A percentile compares a stretch with the other conserved stretches of the same genome.
Evolutionary conservation across 192 early-diverging fungal genomes (phyloP).

Genomic region (Powellomyces hirtus): DNA sequence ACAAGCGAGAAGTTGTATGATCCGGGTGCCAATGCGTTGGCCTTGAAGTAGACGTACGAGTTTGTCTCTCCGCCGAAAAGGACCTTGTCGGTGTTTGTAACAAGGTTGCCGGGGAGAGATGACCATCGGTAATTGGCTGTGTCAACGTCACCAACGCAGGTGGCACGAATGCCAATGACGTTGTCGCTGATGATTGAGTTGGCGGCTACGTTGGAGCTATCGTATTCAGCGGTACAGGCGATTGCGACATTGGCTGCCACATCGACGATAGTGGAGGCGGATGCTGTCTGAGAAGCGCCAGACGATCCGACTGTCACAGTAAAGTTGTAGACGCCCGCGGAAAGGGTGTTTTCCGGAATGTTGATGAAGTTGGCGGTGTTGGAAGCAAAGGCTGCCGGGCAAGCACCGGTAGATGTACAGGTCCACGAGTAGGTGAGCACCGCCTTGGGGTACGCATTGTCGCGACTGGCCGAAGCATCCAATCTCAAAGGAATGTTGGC

Average conservation of each 20-base stretch:
- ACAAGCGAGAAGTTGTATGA: background rate
- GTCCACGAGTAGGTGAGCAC: background rate
- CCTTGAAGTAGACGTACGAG: background rate
- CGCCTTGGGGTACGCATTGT: background rate
- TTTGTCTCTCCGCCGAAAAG: background rate
- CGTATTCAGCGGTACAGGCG: background rate
- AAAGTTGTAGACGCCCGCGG: background rate
- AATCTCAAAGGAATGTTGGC: background rate
- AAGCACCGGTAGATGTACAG: conserved; percentile 1
- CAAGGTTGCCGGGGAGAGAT: background rate
- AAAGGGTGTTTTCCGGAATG: background rate
- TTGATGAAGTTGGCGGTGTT: background rate
- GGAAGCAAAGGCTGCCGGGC: background rate
- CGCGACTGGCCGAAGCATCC: background rate
- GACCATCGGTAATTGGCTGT: background rate
- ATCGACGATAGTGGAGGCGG: background rate
- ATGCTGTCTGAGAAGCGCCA: background rate
- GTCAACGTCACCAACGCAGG: background rate
- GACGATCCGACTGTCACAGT: background rate
- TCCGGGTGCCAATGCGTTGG: background rate
- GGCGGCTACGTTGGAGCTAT: background rate
- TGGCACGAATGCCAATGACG: background rate
- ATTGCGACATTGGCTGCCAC: background rate
- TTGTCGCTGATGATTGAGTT: background rate
- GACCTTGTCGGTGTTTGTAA: background rate